A percentile compares a stretch with the other conserved stretches of the same genome.
Evolutionary conservation across 768 basidiomycete genomes (phyloP).

Genomic region (Russula foetens): DNA sequence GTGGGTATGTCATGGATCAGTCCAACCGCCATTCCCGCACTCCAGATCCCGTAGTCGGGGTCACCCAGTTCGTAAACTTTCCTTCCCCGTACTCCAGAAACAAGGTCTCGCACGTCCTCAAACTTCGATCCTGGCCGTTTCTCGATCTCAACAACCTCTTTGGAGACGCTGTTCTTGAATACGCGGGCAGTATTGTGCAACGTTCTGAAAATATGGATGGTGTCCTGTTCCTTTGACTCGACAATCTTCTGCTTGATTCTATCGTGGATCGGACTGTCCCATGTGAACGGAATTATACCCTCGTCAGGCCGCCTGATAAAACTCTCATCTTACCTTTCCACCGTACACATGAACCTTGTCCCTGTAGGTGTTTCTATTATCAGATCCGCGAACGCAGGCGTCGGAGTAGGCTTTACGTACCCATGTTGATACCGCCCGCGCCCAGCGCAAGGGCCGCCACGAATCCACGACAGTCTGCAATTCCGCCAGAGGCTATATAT

Average conservation of each 20-base stretch:
- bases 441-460: slow-evolving; percentile 77
- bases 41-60: slow-evolving; percentile 84
- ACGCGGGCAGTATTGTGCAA: slow-evolving; percentile 79
- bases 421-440: slow-evolving; percentile 85
- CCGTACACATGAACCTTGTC: slow-evolving; percentile 89
- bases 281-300: not conserved
- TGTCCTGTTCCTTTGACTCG: slow-evolving; percentile 72
- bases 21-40: slow-evolving; percentile 53
- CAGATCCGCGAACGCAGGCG: not conserved
- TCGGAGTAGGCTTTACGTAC: slow-evolving; percentile 21
- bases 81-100: slow-evolving; percentile 61
- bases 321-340: slow-evolving; percentile 49
- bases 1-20: slow-evolving; percentile 80
- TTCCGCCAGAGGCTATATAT: slow-evolving; percentile 86
- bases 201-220: slow-evolving; percentile 86
- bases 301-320: not conserved
- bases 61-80: slow-evolving; percentile 80
- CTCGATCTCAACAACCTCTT: slow-evolving; percentile 83
- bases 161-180: slow-evolving; percentile 75
- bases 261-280: slow-evolving; percentile 69
- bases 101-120: slow-evolving; percentile 71
- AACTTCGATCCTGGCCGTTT: slow-evolving; percentile 78
- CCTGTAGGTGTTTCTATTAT: slow-evolving; percentile 25
- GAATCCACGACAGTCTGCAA: slow-evolving; percentile 80
- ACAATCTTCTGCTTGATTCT: slow-evolving; percentile 90